phyloP scores from a whole-genome alignment of 2,329 filamentous ascomycete species.

The Arthrobotrys iridis region DNA sequence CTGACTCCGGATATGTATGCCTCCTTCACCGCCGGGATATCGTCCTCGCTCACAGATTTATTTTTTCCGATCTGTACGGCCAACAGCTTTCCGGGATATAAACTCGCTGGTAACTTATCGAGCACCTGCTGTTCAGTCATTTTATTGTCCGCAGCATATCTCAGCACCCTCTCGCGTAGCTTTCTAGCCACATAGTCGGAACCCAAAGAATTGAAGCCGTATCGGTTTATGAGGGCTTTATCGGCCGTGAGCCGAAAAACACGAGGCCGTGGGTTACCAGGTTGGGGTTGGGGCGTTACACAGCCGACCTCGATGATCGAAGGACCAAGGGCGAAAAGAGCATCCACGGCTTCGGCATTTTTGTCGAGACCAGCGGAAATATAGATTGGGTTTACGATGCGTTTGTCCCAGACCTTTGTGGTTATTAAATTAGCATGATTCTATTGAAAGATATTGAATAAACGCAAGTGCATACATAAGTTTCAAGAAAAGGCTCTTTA shows the following conservation, averaged over 20 bases:
- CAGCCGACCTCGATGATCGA: conserved; percentile 92
- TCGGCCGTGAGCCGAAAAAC: conserved; percentile 87
- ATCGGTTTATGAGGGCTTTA: conserved; percentile 91
- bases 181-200: conserved; percentile 85
- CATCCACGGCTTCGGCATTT: conserved; percentile 85
- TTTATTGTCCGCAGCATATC: conserved; percentile 77
- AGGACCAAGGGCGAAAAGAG: conserved; percentile 83
- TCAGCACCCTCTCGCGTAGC: conserved; percentile 78
- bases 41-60: conserved; percentile 84
- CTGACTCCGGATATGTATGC: conserved; percentile 91
- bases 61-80: conserved; percentile 97
- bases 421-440: conserved; percentile 14
- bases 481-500: conserved; percentile 44
- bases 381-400: conserved; percentile 84
- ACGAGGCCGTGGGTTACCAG: conserved; percentile 85
- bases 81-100: conserved; percentile 78
- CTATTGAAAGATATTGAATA: background rate
- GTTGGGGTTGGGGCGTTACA: conserved; percentile 84
- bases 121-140: conserved; percentile 78
- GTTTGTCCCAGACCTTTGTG: conserved; percentile 75
- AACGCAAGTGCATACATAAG: conserved; percentile 27
- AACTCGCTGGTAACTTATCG: conserved; percentile 81
- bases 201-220: conserved; percentile 91
- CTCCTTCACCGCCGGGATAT: conserved; percentile 80
- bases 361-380: conserved; percentile 98